Evolutionary conservation across 257 asterid species (phyloP), one percentile per base, ranked within the genome.

Genomic region (Penstemon barbatus): DNA sequence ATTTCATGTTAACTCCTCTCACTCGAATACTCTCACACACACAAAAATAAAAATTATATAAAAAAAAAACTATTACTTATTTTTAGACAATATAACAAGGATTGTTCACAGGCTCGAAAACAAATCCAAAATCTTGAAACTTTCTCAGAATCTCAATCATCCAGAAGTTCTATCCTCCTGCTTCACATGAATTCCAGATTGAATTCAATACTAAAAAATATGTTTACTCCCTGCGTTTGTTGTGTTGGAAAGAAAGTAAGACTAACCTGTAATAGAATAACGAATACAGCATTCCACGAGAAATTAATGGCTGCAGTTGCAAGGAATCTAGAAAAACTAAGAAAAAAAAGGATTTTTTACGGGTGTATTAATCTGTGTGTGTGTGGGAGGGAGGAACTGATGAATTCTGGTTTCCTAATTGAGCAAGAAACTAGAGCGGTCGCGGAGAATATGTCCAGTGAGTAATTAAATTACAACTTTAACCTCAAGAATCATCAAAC

Each of bases 281-380:
- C 11, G 71, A 38, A 45, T 12, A 37, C 71, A 61, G 15, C 77
- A 76, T 71, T 40, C 50, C 61, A 13, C 71, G 38, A 66, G 58
- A 61, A 62, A 61, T 53, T 43, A 13, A 55, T 61, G 63, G 9
- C 37, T 1, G 64, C 48, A 42, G 41, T 61, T 36, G 70, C 60
- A 41, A 25, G 33, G 33, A 25, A 25, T 25, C 33, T 25, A 25
- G 33, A 25, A 25, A 25, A 25, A 25, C 33, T 25, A 41, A 46
- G 19, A 56, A 41, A 44, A 41, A 41, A 39, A 42, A 57, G 7
- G 5, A 41, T 19, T 13, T 61, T 18, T 40, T 9, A 18, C 7
- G 57, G 33, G 41, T 19, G 3, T 46, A 15, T 40, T 7, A 42
- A 54, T 11, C 19, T 15, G 37, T 8, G 41, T 25, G 64, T 12